Base-by-base conservation (phyloP, 495 filamentous ascomycete species). In the Arthonia radiata region DNA sequence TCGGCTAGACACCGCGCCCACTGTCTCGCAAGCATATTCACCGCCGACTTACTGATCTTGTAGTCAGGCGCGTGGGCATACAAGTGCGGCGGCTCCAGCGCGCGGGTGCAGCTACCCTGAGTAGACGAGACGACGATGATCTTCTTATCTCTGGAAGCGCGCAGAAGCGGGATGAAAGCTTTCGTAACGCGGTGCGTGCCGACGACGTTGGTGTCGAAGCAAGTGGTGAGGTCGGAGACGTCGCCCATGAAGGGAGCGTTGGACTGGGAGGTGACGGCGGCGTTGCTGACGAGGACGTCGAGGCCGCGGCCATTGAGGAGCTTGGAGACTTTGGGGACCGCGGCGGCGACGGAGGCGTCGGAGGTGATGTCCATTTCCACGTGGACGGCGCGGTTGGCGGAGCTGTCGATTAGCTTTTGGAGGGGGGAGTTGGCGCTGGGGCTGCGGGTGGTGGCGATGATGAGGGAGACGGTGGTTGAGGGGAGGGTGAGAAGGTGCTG, bases 241-340 rank as follows among this genome's bases (percentile, higher is more conserved):
- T 13, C 11, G 36, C 41, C 44, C 23, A 11, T 11, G 10, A 25
- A 2, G 15, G 17, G 31, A n/a, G 17, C 31, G 18, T 38, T 37
- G 2, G 27, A 28, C 11, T 31, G 16, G 13, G 18, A 17, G 25
- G 37, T 39, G 29, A 37, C 30, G 3, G 53, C 60, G 1, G 49
- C 58, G 31, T 64, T 62, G 31, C 61, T 59, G 22, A 67, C 53
- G 13, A 69, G 35, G 18, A 56, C 45, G 32, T 67, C 62, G 0
- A 66, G 44, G 0, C 38, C 45, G 26, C 53, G 52, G 10, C 37
- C 42, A 31, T 69, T 60, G 12, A 54, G 36, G 4, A 49, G 40
- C 22, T 64, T 31, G 17, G 55, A 37, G 17, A 60, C 43, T 6
- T 63, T 39, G 15, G 58, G 23, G 1, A 34, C 44, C 1, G 50